phyloP scores from a whole-genome alignment of 2,329 filamentous ascomycete genomes.

The Thelonectria rubi region DNA sequence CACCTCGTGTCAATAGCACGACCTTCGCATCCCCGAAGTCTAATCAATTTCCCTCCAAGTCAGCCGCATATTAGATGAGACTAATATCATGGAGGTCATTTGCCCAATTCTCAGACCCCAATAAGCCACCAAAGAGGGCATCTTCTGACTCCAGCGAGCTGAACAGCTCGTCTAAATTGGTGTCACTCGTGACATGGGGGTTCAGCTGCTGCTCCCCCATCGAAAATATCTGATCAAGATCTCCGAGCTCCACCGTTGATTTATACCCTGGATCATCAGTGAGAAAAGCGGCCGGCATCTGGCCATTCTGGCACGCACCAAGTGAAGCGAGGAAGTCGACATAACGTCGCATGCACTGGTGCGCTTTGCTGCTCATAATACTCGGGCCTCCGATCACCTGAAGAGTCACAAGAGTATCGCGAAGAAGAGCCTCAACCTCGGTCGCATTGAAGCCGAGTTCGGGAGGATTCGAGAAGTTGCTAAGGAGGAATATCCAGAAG shows the following conservation, averaged over 20 bases:
- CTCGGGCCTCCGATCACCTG: conserved; percentile 35
- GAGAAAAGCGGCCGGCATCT: not conserved
- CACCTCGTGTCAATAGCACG: no score
- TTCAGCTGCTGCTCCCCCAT: not conserved
- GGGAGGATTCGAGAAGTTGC: conserved; percentile 40
- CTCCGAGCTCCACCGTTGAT: not conserved
- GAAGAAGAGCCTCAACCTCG: conserved; percentile 27
- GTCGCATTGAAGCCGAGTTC: conserved; percentile 13
- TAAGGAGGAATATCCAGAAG: conserved; percentile 39
- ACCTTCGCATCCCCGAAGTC: no score
- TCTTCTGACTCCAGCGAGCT: conserved; percentile 1
- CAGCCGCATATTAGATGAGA: not conserved
- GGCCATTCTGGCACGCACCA: not conserved
- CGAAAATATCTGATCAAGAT: not conserved
- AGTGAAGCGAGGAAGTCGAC: conserved; percentile 3
- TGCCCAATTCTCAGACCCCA: conserved; percentile 7
- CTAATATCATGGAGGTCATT: not conserved
- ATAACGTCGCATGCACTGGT: conserved; percentile 29
- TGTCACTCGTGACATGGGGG: not conserved
- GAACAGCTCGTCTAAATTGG: conserved; percentile 1
- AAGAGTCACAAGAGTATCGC: conserved; percentile 25
- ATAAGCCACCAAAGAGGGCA: not conserved
- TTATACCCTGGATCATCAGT: not conserved
- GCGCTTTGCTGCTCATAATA: conserved; percentile 39
- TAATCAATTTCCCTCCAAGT: no score